A percentile compares a stretch with the other conserved stretches of the same genome.
Evolutionary conservation across 345 rosid genomes (phyloP).

Genomic region (Eucalyptus dawsonii): DNA sequence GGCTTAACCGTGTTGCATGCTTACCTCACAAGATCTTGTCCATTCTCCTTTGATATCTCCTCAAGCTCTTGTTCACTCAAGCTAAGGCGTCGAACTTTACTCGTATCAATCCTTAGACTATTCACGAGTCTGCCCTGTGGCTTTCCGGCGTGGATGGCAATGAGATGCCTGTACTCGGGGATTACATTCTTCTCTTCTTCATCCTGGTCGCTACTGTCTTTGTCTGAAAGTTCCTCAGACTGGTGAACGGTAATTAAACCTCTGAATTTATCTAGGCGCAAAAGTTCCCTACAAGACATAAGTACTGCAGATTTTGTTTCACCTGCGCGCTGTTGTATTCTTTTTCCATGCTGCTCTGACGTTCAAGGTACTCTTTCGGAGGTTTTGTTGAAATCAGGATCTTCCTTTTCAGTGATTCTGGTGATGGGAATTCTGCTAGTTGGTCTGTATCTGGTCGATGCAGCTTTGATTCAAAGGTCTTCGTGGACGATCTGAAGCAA

Average conservation of each 20-base stretch:
- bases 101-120: constrained; percentile 25
- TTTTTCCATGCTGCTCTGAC: background rate
- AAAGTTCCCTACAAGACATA: background rate
- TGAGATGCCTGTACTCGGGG: constrained; percentile 39
- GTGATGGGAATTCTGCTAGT: constrained; percentile 49
- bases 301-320: background rate
- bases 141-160: constrained; percentile 70
- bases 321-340: background rate
- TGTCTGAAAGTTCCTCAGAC: constrained; percentile 15
- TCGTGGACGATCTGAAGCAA: constrained; percentile 33
- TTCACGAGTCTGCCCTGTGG: constrained; percentile 35
- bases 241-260: background rate
- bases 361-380: constrained; percentile 59
- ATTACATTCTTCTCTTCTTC: constrained; percentile 2
- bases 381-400: constrained; percentile 87
- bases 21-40: constrained; percentile 39
- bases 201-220: constrained; percentile 2
- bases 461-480: constrained; percentile 36
- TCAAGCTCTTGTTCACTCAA: constrained; percentile 67
- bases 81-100: constrained; percentile 45
- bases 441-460: constrained; percentile 20
- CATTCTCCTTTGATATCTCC: constrained; percentile 20
- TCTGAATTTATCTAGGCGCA: background rate
- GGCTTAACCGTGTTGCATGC: background rate
- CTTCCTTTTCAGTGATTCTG: constrained; percentile 42